Evolutionary conservation across 441 rosid species (phyloP), one percentile per base, ranked within the genome.

Genomic region (Populus hybrid): DNA sequence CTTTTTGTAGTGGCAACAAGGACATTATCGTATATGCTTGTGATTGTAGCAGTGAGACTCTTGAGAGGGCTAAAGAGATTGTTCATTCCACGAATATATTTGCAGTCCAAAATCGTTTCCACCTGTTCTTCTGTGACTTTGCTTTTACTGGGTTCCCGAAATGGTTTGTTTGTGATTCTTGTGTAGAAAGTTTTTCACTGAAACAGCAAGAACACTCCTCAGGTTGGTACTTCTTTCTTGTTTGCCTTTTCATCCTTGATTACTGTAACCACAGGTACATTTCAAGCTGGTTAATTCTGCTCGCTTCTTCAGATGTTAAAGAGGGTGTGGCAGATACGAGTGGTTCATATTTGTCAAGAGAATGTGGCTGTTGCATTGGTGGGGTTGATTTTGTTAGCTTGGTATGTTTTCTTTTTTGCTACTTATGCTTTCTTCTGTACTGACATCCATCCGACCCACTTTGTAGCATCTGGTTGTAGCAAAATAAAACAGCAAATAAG

Each of bases 331-430:
- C 69, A n/a, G 63, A 42, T 24, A 50, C 6, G 64, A 80, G 61
- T 40, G 71, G 63, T 67, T 53, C 63, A 32, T 66, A 73, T 79
- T 79, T 79, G 26, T 81, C 69, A 38, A 67, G 82, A 77, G 86
- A 84, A 82, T 75, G 74, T 70, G 75, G 78, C 61, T 79, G 88
- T 28, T 93, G 93, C 80, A 61, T 91, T 59, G 89, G 95, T 8
- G 92, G 95, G 19, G 84, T 95, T 72, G 90, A 93, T 84, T 91
- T 93, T 80, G 81, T 95, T 81, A 91, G 93, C 79, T 74, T 93
- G 97, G 98, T 93, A 92, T 68, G 80, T 10, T 23, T 50, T 57
- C 79, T 72, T 53, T 26, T 70, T 70, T 57, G 10, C 11, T 65
- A n/a, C 23, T 2, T 46, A 4, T 9, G 24, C 59, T 5, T 53